phyloP scores from a whole-genome alignment of 768 basidiomycete genomes.

The Phaffia tasmanica region DNA sequence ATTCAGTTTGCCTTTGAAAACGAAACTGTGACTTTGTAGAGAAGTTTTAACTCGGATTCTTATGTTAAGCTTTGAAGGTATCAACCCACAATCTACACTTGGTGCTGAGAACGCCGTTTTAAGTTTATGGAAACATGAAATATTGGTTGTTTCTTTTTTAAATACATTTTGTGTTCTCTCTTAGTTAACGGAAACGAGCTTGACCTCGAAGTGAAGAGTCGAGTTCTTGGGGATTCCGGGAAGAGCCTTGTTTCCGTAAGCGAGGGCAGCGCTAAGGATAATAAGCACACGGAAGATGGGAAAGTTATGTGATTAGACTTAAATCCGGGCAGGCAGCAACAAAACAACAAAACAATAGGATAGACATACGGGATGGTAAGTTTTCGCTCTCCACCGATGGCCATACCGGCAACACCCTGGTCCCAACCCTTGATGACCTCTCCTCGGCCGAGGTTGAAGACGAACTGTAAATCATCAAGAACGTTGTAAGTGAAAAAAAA shows the following conservation, averaged over 20 bases:
- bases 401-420: slow-evolving; percentile 82
- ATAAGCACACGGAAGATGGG: not conserved
- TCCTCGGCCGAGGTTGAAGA: slow-evolving; percentile 67
- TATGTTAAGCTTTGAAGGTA: too few species aligned
- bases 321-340: not conserved
- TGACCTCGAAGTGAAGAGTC: slow-evolving; percentile 59
- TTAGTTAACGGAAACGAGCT: slow-evolving; percentile 28
- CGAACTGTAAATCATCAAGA: slow-evolving; percentile 46
- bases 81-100: too few species aligned
- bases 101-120: too few species aligned
- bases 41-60: too few species aligned
- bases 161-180: not conserved
- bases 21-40: too few species aligned
- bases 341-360: slow-evolving; percentile 42
- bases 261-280: slow-evolving; percentile 36
- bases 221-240: slow-evolving; percentile 43
- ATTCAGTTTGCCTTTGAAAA: too few species aligned
- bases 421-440: slow-evolving; percentile 94
- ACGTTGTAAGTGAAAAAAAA: slow-evolving; percentile 10
- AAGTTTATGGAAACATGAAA: not conserved
- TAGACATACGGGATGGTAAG: slow-evolving; percentile 61
- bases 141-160: not conserved
- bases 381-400: slow-evolving; percentile 69
- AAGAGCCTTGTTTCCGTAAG: slow-evolving; percentile 44
- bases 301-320: not conserved